Evolutionary conservation across 78 protist species (phyloP), one percentile per base, ranked within the genome.

Genomic region (Protostelium mycophagum): DNA sequence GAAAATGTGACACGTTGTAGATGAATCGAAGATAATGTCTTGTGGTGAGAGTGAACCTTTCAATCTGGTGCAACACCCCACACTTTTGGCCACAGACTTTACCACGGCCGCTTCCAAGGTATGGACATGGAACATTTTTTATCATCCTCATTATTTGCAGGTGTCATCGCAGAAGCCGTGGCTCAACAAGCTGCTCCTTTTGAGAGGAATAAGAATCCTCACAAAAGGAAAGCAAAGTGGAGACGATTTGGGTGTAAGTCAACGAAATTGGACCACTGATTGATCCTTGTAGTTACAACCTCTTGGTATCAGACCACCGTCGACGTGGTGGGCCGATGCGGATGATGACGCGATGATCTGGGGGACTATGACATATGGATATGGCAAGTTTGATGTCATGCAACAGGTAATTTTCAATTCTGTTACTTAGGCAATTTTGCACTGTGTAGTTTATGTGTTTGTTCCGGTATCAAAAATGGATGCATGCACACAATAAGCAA

Each of bases 361-460:
- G n/a, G 96, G 96, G 86, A 86, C 88, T 10, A 90, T 88, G 38
- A 88, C 83, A 36, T 85, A 93, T 83, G 96, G 96, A 0, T 91
- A 88, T 63, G 96, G 96, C 1, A 90, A 88, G 85, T 91, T 39
- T 35, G 73, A 51, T 51, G 73, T 51, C 73, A 51, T 51, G 73
- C 73, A 51, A 16, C 73, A 51, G 73, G 73, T 51, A n/a, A n/a
- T n/a, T n/a, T n/a, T n/a, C n/a, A n/a, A n/a, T n/a, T n/a, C n/a
- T n/a, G n/a, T n/a, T n/a, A n/a, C n/a, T n/a, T n/a, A n/a, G n/a
- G n/a, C n/a, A n/a, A n/a, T n/a, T n/a, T n/a, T n/a, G n/a, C n/a
- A n/a, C n/a, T n/a, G n/a, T n/a, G n/a, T n/a, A n/a, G n/a, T n/a
- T n/a, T n/a, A n/a, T n/a, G n/a, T n/a, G n/a, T n/a, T n/a, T n/a